Percentiles rank a stretch among this genome's conserved stretches.
phyloP scores from a whole-genome alignment of 2,329 filamentous ascomycete species.

The Aspergillus nomiae region DNA sequence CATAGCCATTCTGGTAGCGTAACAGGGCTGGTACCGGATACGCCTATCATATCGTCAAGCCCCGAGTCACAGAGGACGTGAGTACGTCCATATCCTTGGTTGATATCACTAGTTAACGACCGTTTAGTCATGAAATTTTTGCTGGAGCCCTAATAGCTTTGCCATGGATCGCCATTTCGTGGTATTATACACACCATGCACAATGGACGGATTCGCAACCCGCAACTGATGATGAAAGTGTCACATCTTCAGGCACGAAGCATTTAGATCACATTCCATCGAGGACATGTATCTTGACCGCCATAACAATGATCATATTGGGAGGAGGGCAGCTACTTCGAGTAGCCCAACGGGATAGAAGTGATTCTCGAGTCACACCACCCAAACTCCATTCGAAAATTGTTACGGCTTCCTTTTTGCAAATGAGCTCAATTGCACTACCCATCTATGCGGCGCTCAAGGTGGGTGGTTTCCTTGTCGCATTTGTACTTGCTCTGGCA shows the following conservation, averaged over 20 bases:
- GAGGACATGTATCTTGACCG: conserved; percentile 31
- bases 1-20: conserved; percentile 8
- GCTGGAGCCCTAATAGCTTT: conserved; percentile 49
- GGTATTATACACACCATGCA: conserved; percentile 34
- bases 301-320: conserved; percentile 34
- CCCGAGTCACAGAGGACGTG: conserved; percentile 1
- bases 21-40: conserved; percentile 3
- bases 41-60: neutral
- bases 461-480: conserved; percentile 57
- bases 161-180: conserved; percentile 41
- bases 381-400: conserved; percentile 21
- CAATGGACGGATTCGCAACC: conserved; percentile 15
- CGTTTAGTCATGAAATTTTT: conserved; percentile 47
- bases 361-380: conserved; percentile 14
- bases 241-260: conserved; percentile 9
- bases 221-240: conserved; percentile 11
- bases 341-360: conserved; percentile 11
- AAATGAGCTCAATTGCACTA: conserved; percentile 47
- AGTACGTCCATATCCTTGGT: neutral
- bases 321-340: conserved; percentile 30
- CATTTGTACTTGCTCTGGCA: conserved; percentile 52
- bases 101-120: neutral
- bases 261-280: conserved; percentile 22
- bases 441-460: conserved; percentile 60
- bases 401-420: conserved; percentile 29